Evolutionary conservation across 2,329 filamentous ascomycete species (phyloP).

Genomic region (Epichloe typhina): DNA sequence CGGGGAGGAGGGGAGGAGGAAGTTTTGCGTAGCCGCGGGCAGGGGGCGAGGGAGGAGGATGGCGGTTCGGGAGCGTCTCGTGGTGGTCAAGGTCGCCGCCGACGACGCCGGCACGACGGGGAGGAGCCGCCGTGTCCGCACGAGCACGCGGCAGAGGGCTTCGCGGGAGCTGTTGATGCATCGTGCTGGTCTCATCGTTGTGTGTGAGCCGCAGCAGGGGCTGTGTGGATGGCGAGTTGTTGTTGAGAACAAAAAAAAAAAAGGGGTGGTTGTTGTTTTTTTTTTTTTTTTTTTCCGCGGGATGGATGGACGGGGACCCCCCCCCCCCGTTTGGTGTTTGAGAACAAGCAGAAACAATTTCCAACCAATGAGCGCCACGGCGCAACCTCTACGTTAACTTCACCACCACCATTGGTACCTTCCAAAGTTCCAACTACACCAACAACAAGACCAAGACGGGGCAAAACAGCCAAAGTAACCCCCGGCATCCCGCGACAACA

Average conservation of each 20-base stretch:
- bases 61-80: neutral
- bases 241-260: neutral
- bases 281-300: too few species aligned
- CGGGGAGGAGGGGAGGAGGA: too few species aligned
- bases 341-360: neutral
- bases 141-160: constrained; percentile 26
- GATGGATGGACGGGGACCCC: too few species aligned
- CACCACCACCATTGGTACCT: too few species aligned
- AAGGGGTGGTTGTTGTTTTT: too few species aligned
- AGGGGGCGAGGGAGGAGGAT: neutral
- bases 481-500: neutral
- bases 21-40: neutral
- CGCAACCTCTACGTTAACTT: neutral
- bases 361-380: neutral
- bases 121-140: constrained; percentile 8
- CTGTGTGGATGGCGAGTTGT: neutral
- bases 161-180: constrained; percentile 31
- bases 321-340: neutral
- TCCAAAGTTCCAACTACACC: too few species aligned
- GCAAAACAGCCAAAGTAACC: neutral
- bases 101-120: too few species aligned
- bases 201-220: neutral
- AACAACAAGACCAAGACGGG: neutral
- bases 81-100: neutral
- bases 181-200: constrained; percentile 22